Evolutionary conservation across 345 rosid species (phyloP).

Genomic region (Sisymbrium irio): DNA sequence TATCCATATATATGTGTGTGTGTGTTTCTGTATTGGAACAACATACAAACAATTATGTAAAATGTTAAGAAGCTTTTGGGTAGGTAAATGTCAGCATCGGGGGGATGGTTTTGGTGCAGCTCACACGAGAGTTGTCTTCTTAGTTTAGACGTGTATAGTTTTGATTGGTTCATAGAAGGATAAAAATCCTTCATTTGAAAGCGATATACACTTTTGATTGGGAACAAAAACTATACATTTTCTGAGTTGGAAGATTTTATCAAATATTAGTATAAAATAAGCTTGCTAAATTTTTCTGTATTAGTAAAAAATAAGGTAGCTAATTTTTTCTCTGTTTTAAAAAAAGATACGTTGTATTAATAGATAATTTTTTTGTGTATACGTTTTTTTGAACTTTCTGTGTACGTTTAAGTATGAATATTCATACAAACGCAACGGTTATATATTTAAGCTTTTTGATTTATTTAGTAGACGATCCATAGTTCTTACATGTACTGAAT

Average conservation of each 20-base stretch:
- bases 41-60: no score
- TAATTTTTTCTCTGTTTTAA: no score
- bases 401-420: neutral
- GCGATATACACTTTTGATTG: neutral
- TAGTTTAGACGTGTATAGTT: neutral
- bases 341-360: no score
- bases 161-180: neutral
- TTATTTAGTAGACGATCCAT: neutral
- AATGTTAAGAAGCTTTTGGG: constrained; percentile 2
- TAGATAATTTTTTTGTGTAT: no score
- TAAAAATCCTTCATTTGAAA: constrained; percentile 10
- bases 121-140: constrained; percentile 19
- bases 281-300: neutral
- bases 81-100: constrained; percentile 27
- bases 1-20: no score
- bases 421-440: neutral
- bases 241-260: no score
- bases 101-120: constrained; percentile 21
- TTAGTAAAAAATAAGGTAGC: no score
- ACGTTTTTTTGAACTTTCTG: no score
- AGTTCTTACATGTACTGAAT: no score
- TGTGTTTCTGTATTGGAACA: no score
- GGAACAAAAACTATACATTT: neutral
- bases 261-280: neutral
- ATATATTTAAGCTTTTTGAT: neutral